Percentiles rank a stretch among this genome's conserved stretches.
Evolutionary conservation across 352 stramenopile species (phyloP).

Genomic region (Stramenopiles sp.): DNA sequence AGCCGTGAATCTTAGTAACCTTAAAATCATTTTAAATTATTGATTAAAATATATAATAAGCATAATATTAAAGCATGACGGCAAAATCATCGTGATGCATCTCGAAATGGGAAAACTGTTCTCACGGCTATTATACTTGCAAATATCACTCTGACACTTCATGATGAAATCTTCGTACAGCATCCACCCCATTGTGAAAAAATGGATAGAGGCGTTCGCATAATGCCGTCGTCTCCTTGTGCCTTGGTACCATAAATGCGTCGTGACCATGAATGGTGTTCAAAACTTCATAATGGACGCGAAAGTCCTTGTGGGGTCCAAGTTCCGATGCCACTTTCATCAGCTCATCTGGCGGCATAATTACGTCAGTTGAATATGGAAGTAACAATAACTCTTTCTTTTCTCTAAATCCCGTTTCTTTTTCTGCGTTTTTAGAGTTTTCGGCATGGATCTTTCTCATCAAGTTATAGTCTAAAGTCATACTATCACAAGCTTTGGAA

Average conservation of each 20-base stretch:
- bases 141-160: not conserved
- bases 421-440: conserved; percentile 42
- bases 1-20: no score
- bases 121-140: no score
- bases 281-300: conserved; percentile 37
- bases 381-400: conserved; percentile 34
- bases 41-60: no score
- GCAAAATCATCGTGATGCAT: no score
- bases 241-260: conserved; percentile 38
- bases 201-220: not conserved
- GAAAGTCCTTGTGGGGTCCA: conserved; percentile 33
- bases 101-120: no score
- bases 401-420: conserved; percentile 43
- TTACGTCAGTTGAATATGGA: conserved; percentile 28
- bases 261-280: conserved; percentile 62
- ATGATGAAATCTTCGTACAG: not conserved
- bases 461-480: conserved; percentile 42
- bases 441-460: conserved; percentile 37
- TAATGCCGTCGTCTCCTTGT: not conserved
- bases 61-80: no score
- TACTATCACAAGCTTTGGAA: conserved; percentile 61
- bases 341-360: conserved; percentile 57
- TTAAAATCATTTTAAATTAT: no score
- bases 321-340: conserved; percentile 44
- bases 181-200: not conserved